Evolutionary conservation across 2,329 filamentous ascomycete genomes (phyloP).

Genomic region (Xylariaceae sp.): DNA sequence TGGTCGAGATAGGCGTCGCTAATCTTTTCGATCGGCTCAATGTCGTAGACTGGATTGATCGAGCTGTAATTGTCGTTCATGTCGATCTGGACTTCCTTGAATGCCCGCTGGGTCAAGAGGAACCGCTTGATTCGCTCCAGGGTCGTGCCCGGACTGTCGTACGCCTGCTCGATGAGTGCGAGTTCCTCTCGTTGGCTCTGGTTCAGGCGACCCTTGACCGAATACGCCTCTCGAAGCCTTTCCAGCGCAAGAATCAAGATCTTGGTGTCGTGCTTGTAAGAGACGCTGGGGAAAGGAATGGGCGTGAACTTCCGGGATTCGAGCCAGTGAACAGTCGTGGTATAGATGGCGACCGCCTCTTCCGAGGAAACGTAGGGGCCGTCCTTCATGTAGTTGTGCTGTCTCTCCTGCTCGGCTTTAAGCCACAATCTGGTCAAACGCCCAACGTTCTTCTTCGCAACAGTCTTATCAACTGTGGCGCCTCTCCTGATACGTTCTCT

Average conservation of each 20-base stretch:
- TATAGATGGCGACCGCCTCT: slow-evolving; percentile 97
- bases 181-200: slow-evolving; percentile 97
- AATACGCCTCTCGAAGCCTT: slow-evolving; percentile 89
- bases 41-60: slow-evolving; percentile 98
- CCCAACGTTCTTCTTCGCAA: slow-evolving; percentile 98
- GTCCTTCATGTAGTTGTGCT: slow-evolving; percentile 99
- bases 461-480: slow-evolving; percentile 97
- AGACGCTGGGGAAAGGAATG: slow-evolving; percentile 97
- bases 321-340: slow-evolving; percentile 96
- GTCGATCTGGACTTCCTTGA: slow-evolving; percentile 98
- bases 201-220: slow-evolving; percentile 92
- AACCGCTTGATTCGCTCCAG: slow-evolving; percentile 96
- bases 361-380: slow-evolving; percentile 97
- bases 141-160: slow-evolving; percentile 94
- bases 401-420: slow-evolving; percentile 95
- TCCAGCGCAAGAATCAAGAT: slow-evolving; percentile 94
- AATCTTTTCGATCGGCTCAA: slow-evolving; percentile 99
- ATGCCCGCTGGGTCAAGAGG: slow-evolving; percentile 90
- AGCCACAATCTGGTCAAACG: slow-evolving; percentile 92
- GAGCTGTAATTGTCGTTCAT: slow-evolving; percentile 99
- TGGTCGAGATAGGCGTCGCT: slow-evolving; percentile 98
- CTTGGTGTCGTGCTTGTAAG: slow-evolving; percentile 99
- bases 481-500: slow-evolving; percentile 93
- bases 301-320: slow-evolving; percentile 98
- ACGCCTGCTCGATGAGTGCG: slow-evolving; percentile 94